Base-by-base conservation (phyloP, 495 filamentous ascomycete genomes). In the Glonium stellatum region DNA sequence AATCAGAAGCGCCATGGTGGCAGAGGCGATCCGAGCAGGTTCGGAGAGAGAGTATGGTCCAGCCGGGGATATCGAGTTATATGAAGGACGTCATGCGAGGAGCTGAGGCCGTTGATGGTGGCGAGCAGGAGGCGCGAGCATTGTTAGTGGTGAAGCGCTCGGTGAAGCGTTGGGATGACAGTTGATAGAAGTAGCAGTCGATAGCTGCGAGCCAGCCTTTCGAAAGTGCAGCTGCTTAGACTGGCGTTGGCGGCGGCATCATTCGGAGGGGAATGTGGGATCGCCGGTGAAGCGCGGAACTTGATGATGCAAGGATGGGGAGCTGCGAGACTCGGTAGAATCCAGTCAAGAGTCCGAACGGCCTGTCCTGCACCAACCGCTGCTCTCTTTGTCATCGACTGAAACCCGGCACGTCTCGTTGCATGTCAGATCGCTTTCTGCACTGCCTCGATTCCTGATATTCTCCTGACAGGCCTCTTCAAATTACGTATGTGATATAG, bases 331-430 rank as follows among this genome's bases (percentile, higher is more conserved):
- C 44, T 48, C 44, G 44, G 44, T 9, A 31, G 6, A 31, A 31
- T 2, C 27, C 27, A 3, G 27, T 31, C 6, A 31, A 31, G 27
- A 31, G 27, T 31, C 3, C 27, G 48, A 4, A n/a, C 3, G 22
- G 6, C 50, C 50, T 23, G n/a, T 15, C 1, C 5, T 13, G n/a
- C 19, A 31, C 50, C 44, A 25, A 9, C 0, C 9, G 13, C 18
- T 22, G 31, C 27, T 27, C 35, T 13, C 27, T 23, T 37, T 36
- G 5, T 25, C 12, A n/a, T 18, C 34, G 13, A 22, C 34, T 64
- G 62, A 64, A 64, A 64, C 62, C 54, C 35, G 57, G 57, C 62
- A 46, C 37, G 57, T 64, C 42, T 51, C 23, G 48, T 31, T 27
- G 21, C 48, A 13, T n/a, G 48, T 51, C 48, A 51, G 48, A 25